These are phyloP conservation scores for Paramecium caudatum DNA, from an alignment of 73 alveolate genomes.

Conservation along the genomic window DNA sequence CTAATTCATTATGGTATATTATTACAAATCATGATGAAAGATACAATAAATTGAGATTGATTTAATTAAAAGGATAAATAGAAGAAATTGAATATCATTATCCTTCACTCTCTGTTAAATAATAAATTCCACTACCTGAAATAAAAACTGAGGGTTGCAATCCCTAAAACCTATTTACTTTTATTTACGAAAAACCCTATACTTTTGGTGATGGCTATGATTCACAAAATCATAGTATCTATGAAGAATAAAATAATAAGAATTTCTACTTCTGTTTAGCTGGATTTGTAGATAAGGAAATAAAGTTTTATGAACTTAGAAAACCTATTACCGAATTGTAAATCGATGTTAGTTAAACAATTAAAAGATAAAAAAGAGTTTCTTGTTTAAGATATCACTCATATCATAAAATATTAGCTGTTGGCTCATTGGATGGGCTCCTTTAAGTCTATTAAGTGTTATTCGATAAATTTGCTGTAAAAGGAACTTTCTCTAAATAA, in stretches of 20 bases:
- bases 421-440: constrained; percentile 22
- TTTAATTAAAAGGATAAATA: not conserved
- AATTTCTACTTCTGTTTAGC: constrained; percentile 81
- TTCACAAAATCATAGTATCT: constrained; percentile 77
- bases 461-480: not conserved
- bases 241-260: constrained; percentile 55
- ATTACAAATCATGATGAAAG: not conserved
- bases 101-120: not conserved
- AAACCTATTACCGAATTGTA: not conserved
- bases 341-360: not conserved
- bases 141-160: constrained; percentile 27
- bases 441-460: not conserved
- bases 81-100: not conserved
- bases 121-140: not conserved
- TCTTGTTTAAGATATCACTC: constrained; percentile 67
- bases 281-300: constrained; percentile 90
- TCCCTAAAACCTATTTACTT: constrained; percentile 28
- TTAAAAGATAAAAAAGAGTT: constrained; percentile 66
- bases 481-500: not conserved
- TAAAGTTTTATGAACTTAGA: constrained; percentile 70
- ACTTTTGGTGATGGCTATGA: constrained; percentile 67
- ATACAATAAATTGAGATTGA: not conserved
- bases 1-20: not conserved
- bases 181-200: not conserved
- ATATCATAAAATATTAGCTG: constrained; percentile 7